A percentile compares a stretch with the other conserved stretches of the same genome.
Evolutionary conservation across 768 basidiomycete species (phyloP).

Genomic region (Paxillus ammoniavirescens): DNA sequence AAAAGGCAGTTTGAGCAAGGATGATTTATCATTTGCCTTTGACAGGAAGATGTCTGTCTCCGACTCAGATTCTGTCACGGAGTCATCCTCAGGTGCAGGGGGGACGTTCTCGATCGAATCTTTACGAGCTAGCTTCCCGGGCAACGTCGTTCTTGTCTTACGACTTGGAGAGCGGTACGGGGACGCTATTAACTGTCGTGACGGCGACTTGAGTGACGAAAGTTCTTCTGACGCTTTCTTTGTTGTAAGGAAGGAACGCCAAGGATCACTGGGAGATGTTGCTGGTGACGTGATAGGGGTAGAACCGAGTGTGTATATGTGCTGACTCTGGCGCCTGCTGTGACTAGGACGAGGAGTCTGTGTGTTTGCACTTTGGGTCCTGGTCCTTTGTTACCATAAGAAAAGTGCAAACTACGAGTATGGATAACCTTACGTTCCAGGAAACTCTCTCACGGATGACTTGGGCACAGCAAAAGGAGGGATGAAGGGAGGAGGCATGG

Average conservation of each 20-base stretch:
- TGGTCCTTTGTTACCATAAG: slow-evolving; percentile 13
- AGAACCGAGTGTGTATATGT: neutral
- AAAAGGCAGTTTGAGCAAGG: neutral
- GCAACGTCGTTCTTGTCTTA: neutral
- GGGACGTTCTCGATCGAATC: slow-evolving; percentile 7
- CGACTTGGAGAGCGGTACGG: slow-evolving; percentile 1
- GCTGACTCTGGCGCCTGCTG: slow-evolving; percentile 1
- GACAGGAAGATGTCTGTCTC: slow-evolving; percentile 15
- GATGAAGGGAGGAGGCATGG: slow-evolving; percentile 4
- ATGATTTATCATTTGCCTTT: neutral
- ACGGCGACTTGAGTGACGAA: neutral
- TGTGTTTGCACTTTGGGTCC: neutral
- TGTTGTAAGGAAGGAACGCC: neutral
- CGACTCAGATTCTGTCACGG: slow-evolving; percentile 31
- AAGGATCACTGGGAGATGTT: neutral
- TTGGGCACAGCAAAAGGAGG: neutral
- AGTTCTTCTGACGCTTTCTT: slow-evolving; percentile 3
- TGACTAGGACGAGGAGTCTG: neutral
- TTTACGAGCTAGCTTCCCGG: neutral
- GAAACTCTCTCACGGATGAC: neutral
- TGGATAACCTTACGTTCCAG: slow-evolving; percentile 16
- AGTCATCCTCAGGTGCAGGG: slow-evolving; percentile 20
- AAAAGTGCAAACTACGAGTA: neutral
- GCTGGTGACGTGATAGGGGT: slow-evolving; percentile 3
- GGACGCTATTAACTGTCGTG: neutral